Evolutionary conservation across 73 alveolate genomes (phyloP).

Genomic region (Symbiodinium natans): DNA sequence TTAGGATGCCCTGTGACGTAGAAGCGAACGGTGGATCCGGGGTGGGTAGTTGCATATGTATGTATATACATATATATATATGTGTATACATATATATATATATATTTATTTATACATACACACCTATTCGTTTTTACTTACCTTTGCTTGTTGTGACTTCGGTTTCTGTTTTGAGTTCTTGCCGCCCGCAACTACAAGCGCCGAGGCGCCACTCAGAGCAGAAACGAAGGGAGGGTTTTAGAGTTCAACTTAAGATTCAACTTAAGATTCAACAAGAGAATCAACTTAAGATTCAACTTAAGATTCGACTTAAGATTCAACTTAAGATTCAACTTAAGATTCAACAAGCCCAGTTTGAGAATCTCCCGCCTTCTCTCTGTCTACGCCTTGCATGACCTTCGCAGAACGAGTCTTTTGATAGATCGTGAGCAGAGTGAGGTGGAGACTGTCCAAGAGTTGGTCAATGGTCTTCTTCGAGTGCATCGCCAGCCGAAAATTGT

Average conservation of each 20-base stretch:
- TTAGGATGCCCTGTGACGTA: no score
- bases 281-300: not conserved
- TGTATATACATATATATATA: not conserved
- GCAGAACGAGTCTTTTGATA: not conserved
- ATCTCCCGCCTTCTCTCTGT: not conserved
- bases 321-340: not conserved
- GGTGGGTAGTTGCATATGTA: not conserved
- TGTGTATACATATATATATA: not conserved
- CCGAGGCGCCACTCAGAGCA: not conserved
- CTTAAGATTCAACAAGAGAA: not conserved
- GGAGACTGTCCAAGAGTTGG: no score
- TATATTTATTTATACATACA: not conserved
- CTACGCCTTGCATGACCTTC: no score
- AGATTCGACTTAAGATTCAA: not conserved
- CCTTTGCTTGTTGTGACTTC: not conserved
- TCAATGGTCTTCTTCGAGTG: not conserved
- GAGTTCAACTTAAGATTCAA: not conserved
- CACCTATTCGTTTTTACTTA: not conserved
- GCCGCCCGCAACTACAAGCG: not conserved
- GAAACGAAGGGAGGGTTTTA: not conserved
- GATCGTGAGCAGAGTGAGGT: no score
- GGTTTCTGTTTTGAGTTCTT: not conserved
- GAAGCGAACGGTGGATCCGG: no score
- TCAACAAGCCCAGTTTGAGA: not conserved
- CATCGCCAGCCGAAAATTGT: conserved; percentile 32